Base-by-base conservation (phyloP, 2,329 filamentous ascomycete species). In the Pezicula carpinea region DNA sequence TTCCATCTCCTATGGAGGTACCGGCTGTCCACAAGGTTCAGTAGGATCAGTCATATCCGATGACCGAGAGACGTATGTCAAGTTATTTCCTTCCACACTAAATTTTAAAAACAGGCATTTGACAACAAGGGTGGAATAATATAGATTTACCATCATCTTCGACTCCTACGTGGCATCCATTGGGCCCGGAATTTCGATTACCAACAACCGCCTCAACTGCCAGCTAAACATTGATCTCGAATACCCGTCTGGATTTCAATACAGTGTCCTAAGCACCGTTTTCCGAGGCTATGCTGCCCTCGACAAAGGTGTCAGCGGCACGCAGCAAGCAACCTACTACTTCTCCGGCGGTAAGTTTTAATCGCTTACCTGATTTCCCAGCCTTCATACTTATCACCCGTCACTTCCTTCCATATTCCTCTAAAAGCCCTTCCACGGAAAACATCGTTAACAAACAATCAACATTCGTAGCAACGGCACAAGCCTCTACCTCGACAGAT, bases 301-400 rank as follows among this genome's bases (percentile, higher is more conserved):
- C 42, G 66, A 73, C 31, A 60, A 63, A 52, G 72, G 70, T 23
- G 66, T 75, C 42, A 69, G 61, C 5, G 75, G 73, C 41, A 68
- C 66, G 17, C 68, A 74, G 54, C 74, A 74, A 64, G 73, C 74
- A 13, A 76, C 70, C 29, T 77, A 77, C 64, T 77, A 76, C 63
- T 77, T 77, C 64, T 74, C 73, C 40, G 74, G 75, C 43, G 53
- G 56, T 59, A 56, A 13, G 54, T 44, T 2, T 8, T 6, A 3
- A n/a, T 32, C 19, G 29, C 33, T 7, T n/a, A n/a, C n/a, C n/a
- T n/a, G n/a, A n/a, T 6, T 26, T 26, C 23, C 23, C 6, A 6
- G 7, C 23, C 7, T 26, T 8, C 23, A 26, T n/a, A 26, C 23
- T 26, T 6, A 8, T 8, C 23, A 3, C 11, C 11, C 23, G 6